Evolutionary conservation across 176 grass and related monocot species (phyloP), one percentile per base, ranked within the genome.

Genomic region (Eleusine coracana): DNA sequence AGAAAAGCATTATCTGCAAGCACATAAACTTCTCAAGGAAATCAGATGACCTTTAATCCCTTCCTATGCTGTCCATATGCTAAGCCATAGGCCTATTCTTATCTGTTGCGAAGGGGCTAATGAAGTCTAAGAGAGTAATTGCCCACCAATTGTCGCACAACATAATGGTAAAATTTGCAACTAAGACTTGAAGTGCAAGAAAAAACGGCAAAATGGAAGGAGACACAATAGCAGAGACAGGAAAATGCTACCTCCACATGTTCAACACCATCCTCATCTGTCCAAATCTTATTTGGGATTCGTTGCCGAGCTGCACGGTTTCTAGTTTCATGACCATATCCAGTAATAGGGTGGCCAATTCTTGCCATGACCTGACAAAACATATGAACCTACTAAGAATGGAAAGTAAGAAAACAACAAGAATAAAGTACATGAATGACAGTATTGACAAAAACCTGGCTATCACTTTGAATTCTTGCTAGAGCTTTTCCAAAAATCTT

Each of bases 401-500:
- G 60, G 18, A 82, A 84, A 75, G 16, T 39, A 85, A 45, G 79
- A 76, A 51, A 65, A 80, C 23, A 37, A 79, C 23, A 51, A 18
- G 9, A 20, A 34, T 79, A 55, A 60, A 38, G 7, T n/a, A 46
- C 15, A 68, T 25, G 51, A 69, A 83, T 42, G 61, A 59, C 50
- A 62, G 5, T 1, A 83, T 55, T 20, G 23, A 34, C 21, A 56
- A 72, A 83, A 69, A 98, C 90, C 92, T 93, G 88, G 73, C 89
- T 93, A 60, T 95, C 96, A 70, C 76, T 90, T 82, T 93, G 96
- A 58, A 98, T 91, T 90, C 92, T 95, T 79, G 87, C 58, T 72
- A 98, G 90, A 76, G 92, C 90, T 88, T 95, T 98, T 50, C 92
- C 96, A 70, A 93, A 98, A 82, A 98, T 93, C 78, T 95, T 95